Evolutionary conservation across 345 rosid species (phyloP).

Genomic region (Citrus trifoliata): DNA sequence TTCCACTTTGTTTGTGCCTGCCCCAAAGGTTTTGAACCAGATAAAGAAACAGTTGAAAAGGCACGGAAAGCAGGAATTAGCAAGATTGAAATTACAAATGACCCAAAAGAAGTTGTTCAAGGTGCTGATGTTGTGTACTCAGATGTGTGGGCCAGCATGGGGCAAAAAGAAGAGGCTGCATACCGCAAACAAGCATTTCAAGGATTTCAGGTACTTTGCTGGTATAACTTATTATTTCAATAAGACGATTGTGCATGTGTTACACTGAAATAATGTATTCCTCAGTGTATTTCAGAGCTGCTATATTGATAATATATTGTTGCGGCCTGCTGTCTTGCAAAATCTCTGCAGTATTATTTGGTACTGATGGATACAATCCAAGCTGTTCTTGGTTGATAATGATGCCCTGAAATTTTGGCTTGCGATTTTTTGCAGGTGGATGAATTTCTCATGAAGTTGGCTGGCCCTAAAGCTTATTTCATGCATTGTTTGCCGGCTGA

Average conservation of each 20-base stretch:
- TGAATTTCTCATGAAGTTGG: constrained; percentile 77
- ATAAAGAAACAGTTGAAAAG: constrained; percentile 66
- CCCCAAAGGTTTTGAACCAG: constrained; percentile 89
- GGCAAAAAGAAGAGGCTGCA: constrained; percentile 96
- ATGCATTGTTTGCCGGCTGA: constrained; percentile 99
- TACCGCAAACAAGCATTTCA: constrained; percentile 69
- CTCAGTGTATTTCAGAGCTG: neutral
- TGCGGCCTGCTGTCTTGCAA: neutral
- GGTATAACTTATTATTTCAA: neutral
- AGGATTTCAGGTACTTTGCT: constrained; percentile 76
- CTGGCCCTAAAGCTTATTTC: constrained; percentile 82
- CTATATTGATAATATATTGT: neutral
- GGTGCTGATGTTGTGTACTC: constrained; percentile 99
- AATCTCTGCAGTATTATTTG: neutral
- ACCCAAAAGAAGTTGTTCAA: constrained; percentile 80
- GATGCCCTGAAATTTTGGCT: neutral
- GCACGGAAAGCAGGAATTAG: constrained; percentile 72
- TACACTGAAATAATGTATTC: neutral
- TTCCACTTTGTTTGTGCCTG: constrained; percentile 95
- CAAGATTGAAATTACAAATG: constrained; percentile 86
- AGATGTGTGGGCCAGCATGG: constrained; percentile 99
- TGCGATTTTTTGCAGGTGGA: constrained; percentile 57
- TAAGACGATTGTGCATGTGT: neutral
- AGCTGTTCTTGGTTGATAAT: neutral
- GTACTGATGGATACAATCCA: neutral